These are phyloP conservation scores for Daldinia grandis DNA, from an alignment of 495 filamentous ascomycete species.

Conservation along the genomic window DNA sequence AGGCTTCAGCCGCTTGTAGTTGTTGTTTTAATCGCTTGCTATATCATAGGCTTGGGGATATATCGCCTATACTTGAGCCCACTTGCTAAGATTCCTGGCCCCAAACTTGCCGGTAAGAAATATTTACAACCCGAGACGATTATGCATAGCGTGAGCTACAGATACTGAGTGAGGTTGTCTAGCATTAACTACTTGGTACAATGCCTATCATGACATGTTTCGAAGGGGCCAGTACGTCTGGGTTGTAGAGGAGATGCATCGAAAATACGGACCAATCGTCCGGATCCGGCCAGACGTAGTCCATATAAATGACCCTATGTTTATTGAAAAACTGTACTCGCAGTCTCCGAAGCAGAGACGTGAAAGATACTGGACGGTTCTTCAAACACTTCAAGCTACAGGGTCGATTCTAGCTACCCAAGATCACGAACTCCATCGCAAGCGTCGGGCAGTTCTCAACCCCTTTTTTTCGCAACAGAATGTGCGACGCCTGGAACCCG, in stretches of 20 bases:
- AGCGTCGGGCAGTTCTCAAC: conserved; percentile 46
- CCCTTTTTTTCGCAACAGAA: conserved; percentile 52
- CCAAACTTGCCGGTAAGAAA: conserved; percentile 50
- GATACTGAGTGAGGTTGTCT: neutral
- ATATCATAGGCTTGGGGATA: conserved; percentile 10
- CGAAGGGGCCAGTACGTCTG: conserved; percentile 32
- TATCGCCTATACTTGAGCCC: conserved; percentile 54
- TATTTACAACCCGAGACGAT: neutral
- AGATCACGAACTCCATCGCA: conserved; percentile 50
- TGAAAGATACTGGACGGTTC: conserved; percentile 24
- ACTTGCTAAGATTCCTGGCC: conserved; percentile 55
- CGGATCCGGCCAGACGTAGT: conserved; percentile 30
- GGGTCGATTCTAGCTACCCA: conserved; percentile 44
- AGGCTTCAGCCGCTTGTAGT: conserved; percentile 11
- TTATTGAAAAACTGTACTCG: conserved; percentile 37
- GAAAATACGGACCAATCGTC: conserved; percentile 41
- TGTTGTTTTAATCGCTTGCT: neutral
- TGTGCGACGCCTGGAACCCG: conserved; percentile 45
- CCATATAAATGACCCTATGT: conserved; percentile 34
- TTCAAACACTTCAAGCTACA: conserved; percentile 21
- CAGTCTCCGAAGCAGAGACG: conserved; percentile 24
- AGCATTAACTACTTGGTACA: conserved; percentile 56
- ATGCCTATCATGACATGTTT: conserved; percentile 32
- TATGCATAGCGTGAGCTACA: neutral
- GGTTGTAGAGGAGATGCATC: conserved; percentile 43